Conservation (phyloP, 805 yeast species). For the Metschnikowia dekortorum region DNA sequence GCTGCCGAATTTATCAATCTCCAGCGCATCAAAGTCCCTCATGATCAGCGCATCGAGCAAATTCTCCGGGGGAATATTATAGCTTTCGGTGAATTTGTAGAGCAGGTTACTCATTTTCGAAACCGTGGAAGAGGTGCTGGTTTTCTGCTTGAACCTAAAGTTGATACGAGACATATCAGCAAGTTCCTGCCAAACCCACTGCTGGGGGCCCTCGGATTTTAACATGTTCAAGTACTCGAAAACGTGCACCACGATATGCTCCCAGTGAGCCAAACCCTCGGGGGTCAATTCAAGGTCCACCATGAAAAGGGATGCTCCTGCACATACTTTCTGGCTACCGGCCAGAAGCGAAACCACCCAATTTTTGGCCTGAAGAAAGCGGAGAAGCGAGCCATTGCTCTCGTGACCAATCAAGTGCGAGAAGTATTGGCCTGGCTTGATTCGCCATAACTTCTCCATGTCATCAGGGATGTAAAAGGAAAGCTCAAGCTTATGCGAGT, state of each 20-base stretch:
- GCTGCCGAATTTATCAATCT: constrained; percentile 46
- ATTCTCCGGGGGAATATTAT: constrained; percentile 56
- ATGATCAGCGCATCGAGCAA: constrained; percentile 55
- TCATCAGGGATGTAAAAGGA: constrained; percentile 75
- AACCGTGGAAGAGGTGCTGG: constrained; percentile 66
- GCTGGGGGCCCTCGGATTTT: constrained; percentile 52
- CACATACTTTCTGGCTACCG: constrained; percentile 63
- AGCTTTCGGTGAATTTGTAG: constrained; percentile 41
- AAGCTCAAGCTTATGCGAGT: constrained; percentile 61
- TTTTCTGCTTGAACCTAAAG: constrained; percentile 79
- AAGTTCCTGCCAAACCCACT: constrained; percentile 79
- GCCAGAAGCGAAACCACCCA: constrained; percentile 80
- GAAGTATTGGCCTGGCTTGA: constrained; percentile 64
- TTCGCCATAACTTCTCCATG: constrained; percentile 53
- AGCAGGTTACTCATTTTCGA: constrained; percentile 59
- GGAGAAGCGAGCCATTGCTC: constrained; percentile 77
- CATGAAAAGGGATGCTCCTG: constrained; percentile 64
- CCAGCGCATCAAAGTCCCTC: constrained; percentile 53
- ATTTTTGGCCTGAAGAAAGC: constrained; percentile 59
- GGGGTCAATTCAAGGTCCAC: constrained; percentile 73
- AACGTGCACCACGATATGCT: constrained; percentile 50
- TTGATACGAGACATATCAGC: constrained; percentile 60
- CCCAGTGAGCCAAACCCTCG: constrained; percentile 61
- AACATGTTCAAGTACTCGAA: constrained; percentile 76
- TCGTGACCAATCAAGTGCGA: constrained; percentile 92